These are phyloP conservation scores for Thuidium tamariscinum DNA, from an alignment of 225 moss, liverwort and hornwort species.

Conservation along the genomic window DNA sequence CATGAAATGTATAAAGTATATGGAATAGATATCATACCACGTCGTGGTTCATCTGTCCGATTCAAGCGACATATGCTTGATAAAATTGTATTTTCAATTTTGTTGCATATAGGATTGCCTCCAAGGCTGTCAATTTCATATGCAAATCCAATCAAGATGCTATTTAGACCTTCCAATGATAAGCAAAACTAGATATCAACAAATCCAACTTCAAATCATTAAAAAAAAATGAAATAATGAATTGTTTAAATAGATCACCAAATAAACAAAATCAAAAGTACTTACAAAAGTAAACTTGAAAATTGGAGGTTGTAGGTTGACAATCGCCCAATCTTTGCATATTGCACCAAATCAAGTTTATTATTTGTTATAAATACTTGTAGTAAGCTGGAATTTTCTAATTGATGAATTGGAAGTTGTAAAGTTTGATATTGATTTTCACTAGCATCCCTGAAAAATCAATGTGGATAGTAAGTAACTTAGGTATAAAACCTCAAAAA, in stretches of 20 bases:
- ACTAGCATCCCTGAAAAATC: not conserved
- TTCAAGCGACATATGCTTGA: not conserved
- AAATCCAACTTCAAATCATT: not conserved
- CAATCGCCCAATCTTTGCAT: not conserved
- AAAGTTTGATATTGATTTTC: not conserved
- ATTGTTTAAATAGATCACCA: accelerated
- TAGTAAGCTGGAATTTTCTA: not conserved
- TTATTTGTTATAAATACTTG: not conserved
- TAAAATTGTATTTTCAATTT: not conserved
- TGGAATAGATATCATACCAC: not conserved
- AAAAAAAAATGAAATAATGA: no score
- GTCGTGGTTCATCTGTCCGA: no score
- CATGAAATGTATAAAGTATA: not conserved
- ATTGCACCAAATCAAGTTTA: not conserved
- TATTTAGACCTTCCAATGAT: not conserved
- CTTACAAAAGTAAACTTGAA: not conserved
- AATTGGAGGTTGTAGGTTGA: not conserved
- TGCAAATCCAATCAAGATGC: not conserved
- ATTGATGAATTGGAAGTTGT: not conserved
- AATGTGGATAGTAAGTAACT: not conserved
- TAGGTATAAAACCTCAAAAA: accelerated
- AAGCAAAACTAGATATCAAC: not conserved
- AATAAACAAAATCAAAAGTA: not conserved
- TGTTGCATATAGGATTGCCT: not conserved
- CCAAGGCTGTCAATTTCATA: not conserved